phyloP scores from a whole-genome alignment of 306 rosid species.

The Rosa persica region DNA sequence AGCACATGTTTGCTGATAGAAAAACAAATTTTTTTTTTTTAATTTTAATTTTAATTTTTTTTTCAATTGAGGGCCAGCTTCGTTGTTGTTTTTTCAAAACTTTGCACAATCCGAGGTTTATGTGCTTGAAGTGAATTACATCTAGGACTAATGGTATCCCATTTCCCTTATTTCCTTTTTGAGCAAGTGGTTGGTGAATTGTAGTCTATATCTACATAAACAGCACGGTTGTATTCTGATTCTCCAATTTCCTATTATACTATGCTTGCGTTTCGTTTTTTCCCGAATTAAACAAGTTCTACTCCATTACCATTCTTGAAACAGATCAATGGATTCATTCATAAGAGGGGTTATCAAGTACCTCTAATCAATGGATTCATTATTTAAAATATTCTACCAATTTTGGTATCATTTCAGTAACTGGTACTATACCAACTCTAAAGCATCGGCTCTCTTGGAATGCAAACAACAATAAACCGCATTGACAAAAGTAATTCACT shows the following conservation, averaged over 20 bases:
- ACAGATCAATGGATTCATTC: no score
- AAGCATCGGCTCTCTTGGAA: no score
- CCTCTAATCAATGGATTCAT: background rate
- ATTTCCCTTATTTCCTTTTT: no score
- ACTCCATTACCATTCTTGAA: background rate
- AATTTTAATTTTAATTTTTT: no score
- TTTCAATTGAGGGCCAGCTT: background rate
- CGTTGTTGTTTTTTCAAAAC: background rate
- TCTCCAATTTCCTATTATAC: background rate
- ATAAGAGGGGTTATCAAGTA: no score
- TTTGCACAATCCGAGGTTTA: background rate
- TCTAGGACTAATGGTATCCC: no score
- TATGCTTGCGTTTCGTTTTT: background rate
- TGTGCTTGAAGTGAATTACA: background rate
- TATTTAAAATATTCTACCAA: no score
- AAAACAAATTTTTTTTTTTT: background rate
- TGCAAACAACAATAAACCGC: no score
- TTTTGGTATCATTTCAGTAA: no score
- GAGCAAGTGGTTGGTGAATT: background rate
- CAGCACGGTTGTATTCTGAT: background rate
- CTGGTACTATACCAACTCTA: no score
- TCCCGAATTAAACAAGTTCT: background rate
- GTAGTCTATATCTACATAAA: background rate
- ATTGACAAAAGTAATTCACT: no score
- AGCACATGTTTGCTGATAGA: constrained; percentile 16